Conservation (phyloP, 371 early-diverging fungal species). For the Zychaea mexicana region DNA sequence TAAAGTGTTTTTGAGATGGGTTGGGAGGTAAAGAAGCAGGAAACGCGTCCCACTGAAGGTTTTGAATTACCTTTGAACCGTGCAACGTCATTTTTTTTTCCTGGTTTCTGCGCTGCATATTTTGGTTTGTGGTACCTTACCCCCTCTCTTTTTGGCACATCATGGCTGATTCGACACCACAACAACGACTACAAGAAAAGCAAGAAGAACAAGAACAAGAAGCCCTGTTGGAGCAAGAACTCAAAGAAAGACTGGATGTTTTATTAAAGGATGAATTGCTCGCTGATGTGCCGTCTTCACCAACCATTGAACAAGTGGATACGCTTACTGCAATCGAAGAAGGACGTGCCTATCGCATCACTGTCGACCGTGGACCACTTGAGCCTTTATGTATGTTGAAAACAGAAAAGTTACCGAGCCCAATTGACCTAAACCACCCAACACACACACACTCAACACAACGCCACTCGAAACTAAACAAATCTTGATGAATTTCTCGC, state of each 20-base stretch:
- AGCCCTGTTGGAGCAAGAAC: not conserved
- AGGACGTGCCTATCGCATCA: constrained; percentile 37
- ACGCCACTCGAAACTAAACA: no score
- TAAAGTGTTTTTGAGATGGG: not conserved
- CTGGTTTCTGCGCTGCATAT: not conserved
- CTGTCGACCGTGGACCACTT: constrained; percentile 30
- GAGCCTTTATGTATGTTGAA: constrained; percentile 28
- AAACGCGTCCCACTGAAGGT: no score
- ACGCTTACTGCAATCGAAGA: constrained; percentile 40
- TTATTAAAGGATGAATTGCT: constrained; percentile 30
- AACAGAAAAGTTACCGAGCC: no score
- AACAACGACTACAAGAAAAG: not conserved
- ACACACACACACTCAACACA: no score
- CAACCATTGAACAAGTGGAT: constrained; percentile 31
- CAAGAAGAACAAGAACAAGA: not conserved
- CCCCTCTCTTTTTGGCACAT: not conserved
- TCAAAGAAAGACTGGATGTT: constrained; percentile 23
- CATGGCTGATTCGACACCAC: not conserved
- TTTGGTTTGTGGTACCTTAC: no score
- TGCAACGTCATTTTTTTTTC: not conserved
- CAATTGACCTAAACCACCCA: no score
- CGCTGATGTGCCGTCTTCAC: constrained; percentile 13
- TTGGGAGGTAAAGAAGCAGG: no score
- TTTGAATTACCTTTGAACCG: no score
- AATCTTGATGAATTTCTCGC: no score